phyloP scores from a whole-genome alignment of 2,329 filamentous ascomycete genomes.

The Elsinoe perseae region DNA sequence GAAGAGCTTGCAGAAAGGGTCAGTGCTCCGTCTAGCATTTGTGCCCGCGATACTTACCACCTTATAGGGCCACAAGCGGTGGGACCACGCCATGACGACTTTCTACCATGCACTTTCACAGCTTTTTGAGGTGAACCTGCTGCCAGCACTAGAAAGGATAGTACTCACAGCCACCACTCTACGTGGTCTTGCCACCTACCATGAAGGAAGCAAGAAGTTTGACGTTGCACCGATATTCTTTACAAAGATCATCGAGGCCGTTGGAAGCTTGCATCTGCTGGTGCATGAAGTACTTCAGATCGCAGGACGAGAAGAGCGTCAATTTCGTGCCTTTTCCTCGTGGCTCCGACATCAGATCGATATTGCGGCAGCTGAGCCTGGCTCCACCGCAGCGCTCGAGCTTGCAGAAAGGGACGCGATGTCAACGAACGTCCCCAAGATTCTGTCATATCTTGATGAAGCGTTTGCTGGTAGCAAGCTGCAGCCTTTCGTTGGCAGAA shows the following conservation, averaged over 20 bases:
- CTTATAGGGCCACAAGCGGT: slow-evolving; percentile 77
- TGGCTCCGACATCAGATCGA: slow-evolving; percentile 85
- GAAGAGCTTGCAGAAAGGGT: slow-evolving; percentile 75
- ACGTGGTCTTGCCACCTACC: slow-evolving; percentile 73
- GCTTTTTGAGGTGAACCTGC: slow-evolving; percentile 76
- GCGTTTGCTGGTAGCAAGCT: slow-evolving; percentile 61
- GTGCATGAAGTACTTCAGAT: slow-evolving; percentile 64
- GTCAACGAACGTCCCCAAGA: slow-evolving; percentile 60
- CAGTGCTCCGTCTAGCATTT: slow-evolving; percentile 26
- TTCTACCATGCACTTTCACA: slow-evolving; percentile 71
- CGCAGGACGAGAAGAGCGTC: slow-evolving; percentile 66
- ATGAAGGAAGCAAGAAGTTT: slow-evolving; percentile 56
- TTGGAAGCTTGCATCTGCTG: slow-evolving; percentile 67
- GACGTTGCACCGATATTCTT: slow-evolving; percentile 42
- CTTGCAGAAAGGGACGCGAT: slow-evolving; percentile 67
- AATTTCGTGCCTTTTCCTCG: slow-evolving; percentile 69
- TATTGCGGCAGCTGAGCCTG: slow-evolving; percentile 57
- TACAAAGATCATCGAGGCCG: slow-evolving; percentile 51
- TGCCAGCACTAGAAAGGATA: slow-evolving; percentile 79
- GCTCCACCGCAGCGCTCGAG: slow-evolving; percentile 56
- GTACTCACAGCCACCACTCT: slow-evolving; percentile 74
- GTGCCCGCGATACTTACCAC: neutral
- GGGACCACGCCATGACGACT: slow-evolving; percentile 78
- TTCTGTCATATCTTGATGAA: slow-evolving; percentile 69
- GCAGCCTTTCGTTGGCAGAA: slow-evolving; percentile 13